Evolutionary conservation across 345 rosid genomes (phyloP).

Genomic region (Lumnitzera racemosa): DNA sequence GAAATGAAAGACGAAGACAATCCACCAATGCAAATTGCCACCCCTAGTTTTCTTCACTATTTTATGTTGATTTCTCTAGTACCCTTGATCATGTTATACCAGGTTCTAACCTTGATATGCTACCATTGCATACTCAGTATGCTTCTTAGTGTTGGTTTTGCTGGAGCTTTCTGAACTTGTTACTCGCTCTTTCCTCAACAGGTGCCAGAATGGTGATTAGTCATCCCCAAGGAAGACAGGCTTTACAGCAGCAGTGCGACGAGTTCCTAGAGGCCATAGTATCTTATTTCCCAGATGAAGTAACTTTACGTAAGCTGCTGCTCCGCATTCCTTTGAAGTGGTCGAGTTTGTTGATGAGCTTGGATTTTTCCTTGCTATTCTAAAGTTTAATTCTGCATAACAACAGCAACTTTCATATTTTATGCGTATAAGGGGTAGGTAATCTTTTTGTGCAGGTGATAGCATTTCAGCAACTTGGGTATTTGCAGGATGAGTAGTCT

Average conservation of each 20-base stretch:
- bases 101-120: no score
- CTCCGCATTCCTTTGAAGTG: slow-evolving; percentile 47
- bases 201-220: slow-evolving; percentile 80
- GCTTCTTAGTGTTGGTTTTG: background rate
- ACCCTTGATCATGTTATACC: no score
- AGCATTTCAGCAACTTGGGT: no score
- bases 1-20: no score
- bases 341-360: slow-evolving; percentile 56
- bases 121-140: no score
- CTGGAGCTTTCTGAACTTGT: background rate
- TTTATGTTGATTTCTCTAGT: no score
- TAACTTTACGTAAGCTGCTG: slow-evolving; percentile 40
- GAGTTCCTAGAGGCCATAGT: slow-evolving; percentile 54
- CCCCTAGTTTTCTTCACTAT: no score
- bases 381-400: slow-evolving; percentile 24
- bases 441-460: no score
- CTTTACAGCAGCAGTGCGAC: slow-evolving; percentile 48
- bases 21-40: no score
- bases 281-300: slow-evolving; percentile 69
- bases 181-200: slow-evolving; percentile 8
- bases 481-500: no score
- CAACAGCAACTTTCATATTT: no score
- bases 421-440: no score
- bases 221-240: slow-evolving; percentile 73
- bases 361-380: slow-evolving; percentile 63